Base-by-base conservation (phyloP, 768 basidiomycete species). In the Mycena amicta region DNA sequence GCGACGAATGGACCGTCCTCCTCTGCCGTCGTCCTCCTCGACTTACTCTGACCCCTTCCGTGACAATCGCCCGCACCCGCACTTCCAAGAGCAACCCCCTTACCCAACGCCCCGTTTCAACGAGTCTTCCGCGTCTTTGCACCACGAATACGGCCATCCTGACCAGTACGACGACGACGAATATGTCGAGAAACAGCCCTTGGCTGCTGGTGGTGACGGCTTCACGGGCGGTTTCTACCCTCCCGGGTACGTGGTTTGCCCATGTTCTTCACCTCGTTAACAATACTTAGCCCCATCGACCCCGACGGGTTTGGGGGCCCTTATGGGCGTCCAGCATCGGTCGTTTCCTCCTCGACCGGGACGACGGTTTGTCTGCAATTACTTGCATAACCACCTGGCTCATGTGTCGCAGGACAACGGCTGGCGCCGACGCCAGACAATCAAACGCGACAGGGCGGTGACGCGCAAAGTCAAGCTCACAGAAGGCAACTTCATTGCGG, bases 401-500 rank as follows among this genome's bases (percentile, higher is more conserved):
- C 22, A 5, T 49, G n/a, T 49, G 4, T 26, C 25, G 18, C 27
- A 49, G 47, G 86, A 88, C 57, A 83, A 76, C 50, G 86, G 84
- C 2, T 84, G 83, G 83, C 75, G 82, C 61, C 86, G 90, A 57
- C 88, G 93, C 55, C 93, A 96, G 73, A 93, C 91, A 29, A 91
- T 95, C 74, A 92, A 92, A 70, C 90, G 94, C 53, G 80, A 59
- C 58, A 52, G 60, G 5, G 88, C 93, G 58, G 92, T 94, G 23
- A 95, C 93, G n/a, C 89, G 92, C 67, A 92, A 90, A 70, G 90
- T 98, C 77, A 91, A 92, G 71, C 87, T 98, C 63, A 96, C 93
- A 8, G 83, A 93, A 50, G 95, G 95, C 57, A 91, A 95, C 68
- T 96, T 94, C 75, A 90, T 96, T 73, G 83, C 87, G 29, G 95